Conservation (phyloP, 2,329 filamentous ascomycete genomes). For the Acephala macrosclerotiorum region DNA sequence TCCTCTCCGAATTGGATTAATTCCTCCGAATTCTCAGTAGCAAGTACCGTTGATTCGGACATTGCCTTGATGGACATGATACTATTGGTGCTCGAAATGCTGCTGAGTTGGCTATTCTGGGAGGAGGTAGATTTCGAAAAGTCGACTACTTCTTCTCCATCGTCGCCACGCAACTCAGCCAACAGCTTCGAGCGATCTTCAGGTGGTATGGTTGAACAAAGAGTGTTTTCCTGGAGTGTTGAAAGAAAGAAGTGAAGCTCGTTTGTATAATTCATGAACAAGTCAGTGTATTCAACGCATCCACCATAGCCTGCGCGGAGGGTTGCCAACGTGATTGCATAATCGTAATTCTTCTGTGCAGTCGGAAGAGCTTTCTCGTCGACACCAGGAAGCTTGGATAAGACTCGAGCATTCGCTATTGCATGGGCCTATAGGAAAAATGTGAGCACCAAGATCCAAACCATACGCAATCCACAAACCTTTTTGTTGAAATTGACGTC, state of each 20-base stretch:
- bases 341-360: neutral
- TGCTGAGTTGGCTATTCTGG: neutral
- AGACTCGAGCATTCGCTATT: slow-evolving; percentile 1
- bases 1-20: neutral
- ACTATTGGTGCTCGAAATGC: neutral
- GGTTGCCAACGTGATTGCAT: neutral
- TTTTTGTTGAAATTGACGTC: neutral
- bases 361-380: neutral
- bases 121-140: slow-evolving; percentile 1
- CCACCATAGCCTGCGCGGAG: slow-evolving; percentile 14
- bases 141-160: neutral
- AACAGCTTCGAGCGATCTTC: slow-evolving; percentile 4
- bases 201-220: slow-evolving; percentile 31
- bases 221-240: slow-evolving; percentile 31
- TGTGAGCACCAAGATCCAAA: neutral
- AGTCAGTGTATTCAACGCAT: neutral
- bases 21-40: neutral
- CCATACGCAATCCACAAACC: neutral
- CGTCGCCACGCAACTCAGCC: neutral
- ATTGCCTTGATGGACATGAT: neutral
- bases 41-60: neutral
- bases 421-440: neutral
- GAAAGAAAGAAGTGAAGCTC: slow-evolving; percentile 26
- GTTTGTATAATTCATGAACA: slow-evolving; percentile 29
- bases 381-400: neutral